Evolutionary conservation across 768 basidiomycete species (phyloP).

Genomic region (Lentinula lateritia): DNA sequence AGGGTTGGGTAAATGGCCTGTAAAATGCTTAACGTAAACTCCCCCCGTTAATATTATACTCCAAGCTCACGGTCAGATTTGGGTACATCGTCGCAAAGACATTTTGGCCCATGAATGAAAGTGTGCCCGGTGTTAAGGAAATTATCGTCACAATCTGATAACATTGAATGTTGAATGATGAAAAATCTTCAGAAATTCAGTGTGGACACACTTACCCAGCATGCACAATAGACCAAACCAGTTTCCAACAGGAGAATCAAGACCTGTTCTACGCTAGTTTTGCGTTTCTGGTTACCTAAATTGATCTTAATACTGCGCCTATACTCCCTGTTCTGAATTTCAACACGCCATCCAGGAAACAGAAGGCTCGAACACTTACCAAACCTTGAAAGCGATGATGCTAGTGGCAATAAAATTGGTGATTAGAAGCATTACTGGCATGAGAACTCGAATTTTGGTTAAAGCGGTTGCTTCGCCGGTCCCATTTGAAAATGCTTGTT

Average conservation of each 20-base stretch:
- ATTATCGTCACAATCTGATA: not conserved
- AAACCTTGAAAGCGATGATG: not conserved
- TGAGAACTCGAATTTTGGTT: not conserved
- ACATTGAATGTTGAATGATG: not conserved
- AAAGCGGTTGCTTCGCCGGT: not conserved
- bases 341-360: not conserved
- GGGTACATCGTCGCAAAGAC: not conserved
- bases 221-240: not conserved
- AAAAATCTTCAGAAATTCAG: not conserved
- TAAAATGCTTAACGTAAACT: not conserved
- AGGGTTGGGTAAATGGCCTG: slow-evolving; percentile 5
- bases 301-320: not conserved
- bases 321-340: not conserved
- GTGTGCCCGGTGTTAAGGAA: not conserved
- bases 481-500: not conserved
- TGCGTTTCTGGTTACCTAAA: not conserved
- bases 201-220: not conserved
- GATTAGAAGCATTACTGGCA: not conserved
- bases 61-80: not conserved
- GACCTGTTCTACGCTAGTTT: not conserved
- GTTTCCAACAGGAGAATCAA: not conserved
- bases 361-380: not conserved
- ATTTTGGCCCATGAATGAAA: not conserved
- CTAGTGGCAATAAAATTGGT: not conserved
- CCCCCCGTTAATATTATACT: not conserved